Evolutionary conservation across 768 basidiomycete genomes (phyloP).

Genomic region (Galerina sulciceps): DNA sequence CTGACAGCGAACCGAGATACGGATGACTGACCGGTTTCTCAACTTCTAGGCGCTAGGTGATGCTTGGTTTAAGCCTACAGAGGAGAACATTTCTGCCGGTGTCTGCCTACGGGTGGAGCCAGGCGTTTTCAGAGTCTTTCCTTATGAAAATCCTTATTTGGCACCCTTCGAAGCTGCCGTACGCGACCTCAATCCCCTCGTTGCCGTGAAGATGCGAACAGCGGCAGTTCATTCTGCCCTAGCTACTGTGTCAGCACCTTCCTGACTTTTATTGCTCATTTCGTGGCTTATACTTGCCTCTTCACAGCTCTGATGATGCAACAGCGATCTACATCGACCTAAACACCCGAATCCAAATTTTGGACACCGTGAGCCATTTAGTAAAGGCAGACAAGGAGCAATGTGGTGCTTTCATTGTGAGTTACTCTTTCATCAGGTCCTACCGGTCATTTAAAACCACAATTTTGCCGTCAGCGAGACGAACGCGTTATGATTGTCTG

Average conservation of each 20-base stretch:
- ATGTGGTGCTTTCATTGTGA: constrained; percentile 84
- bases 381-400: constrained; percentile 89
- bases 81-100: constrained; percentile 80
- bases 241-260: constrained; percentile 58
- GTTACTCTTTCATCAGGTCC: constrained; percentile 24
- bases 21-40: not conserved
- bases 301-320: constrained; percentile 58
- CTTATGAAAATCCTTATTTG: constrained; percentile 82
- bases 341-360: constrained; percentile 86
- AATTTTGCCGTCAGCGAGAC: constrained; percentile 59
- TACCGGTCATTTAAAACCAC: not conserved
- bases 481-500: constrained; percentile 84
- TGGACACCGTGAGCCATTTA: constrained; percentile 70
- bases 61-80: constrained; percentile 86
- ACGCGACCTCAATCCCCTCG: constrained; percentile 75
- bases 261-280: not conserved
- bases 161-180: constrained; percentile 85
- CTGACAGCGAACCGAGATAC: not conserved
- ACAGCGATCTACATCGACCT: constrained; percentile 70
- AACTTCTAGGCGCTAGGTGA: constrained; percentile 70
- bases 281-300: constrained; percentile 8
- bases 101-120: constrained; percentile 75
- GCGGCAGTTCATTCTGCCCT: constrained; percentile 84
- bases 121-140: constrained; percentile 79
- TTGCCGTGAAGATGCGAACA: constrained; percentile 81